phyloP scores from a whole-genome alignment of 208 protist species.

The Kentomonas sorsogonicus region DNA sequence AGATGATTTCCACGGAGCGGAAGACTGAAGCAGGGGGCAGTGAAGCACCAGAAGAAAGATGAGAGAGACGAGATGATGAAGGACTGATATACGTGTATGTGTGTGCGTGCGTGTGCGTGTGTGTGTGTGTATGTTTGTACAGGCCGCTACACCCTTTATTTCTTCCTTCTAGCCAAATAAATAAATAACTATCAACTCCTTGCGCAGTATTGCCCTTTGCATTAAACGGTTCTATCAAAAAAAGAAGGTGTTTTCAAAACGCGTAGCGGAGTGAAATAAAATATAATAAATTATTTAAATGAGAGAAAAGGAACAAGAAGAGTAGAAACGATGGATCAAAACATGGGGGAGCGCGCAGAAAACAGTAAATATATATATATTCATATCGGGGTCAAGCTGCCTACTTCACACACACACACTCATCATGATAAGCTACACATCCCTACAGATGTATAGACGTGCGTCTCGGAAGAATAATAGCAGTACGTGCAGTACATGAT shows the following conservation, averaged over 20 bases:
- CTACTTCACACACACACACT: too few species aligned
- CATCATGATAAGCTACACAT: too few species aligned
- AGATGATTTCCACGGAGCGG: too few species aligned
- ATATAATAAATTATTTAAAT: too few species aligned
- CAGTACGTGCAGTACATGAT: too few species aligned
- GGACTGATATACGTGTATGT: constrained; percentile 13
- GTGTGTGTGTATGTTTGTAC: background rate
- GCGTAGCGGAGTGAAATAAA: too few species aligned
- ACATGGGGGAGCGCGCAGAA: background rate
- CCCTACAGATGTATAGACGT: too few species aligned
- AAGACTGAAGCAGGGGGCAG: too few species aligned
- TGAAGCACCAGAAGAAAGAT: background rate
- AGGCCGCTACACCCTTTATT: constrained; percentile 1
- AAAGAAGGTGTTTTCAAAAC: too few species aligned
- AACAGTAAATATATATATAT: background rate
- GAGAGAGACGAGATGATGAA: constrained; percentile 5
- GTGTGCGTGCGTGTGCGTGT: constrained; percentile 1
- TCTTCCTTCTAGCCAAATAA: background rate
- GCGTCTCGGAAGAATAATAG: too few species aligned
- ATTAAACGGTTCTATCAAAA: background rate
- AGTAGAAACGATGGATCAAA: constrained; percentile 3
- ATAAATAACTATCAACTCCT: constrained; percentile 4
- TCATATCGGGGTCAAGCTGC: constrained; percentile 1
- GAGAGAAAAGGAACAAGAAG: constrained; percentile 14
- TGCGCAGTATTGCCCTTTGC: too few species aligned